Evolutionary conservation across 1,284 basidiomycete genomes (phyloP), one percentile per base, ranked within the genome.

Genomic region (Leccinum proximum): DNA sequence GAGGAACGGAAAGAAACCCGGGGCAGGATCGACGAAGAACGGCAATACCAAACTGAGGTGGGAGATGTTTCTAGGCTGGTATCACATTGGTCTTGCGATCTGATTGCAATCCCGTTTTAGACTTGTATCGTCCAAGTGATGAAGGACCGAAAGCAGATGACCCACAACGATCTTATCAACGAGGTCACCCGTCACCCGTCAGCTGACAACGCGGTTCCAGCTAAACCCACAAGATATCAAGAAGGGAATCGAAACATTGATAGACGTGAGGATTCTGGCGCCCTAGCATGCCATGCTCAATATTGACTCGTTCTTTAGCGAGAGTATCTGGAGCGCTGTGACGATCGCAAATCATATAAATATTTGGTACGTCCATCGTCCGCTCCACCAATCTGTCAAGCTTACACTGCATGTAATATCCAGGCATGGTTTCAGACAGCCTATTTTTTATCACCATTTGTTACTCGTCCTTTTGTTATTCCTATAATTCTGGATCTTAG

Each of bases 101-200:
- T 66, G 61, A 67, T 38, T 42, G 33, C 14, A 18, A 45, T 53
- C 14, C 53, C 56, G 33, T 58, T 16, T 14, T 69, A 97, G 94
- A 96, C 96, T 2, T 98, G 94, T 73, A 93, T 99, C 67, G 97
- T 99, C 30, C 89, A 97, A 50, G 90, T 98, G 48, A 99, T 99
- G 97, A 99, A 99, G 80, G 91, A 95, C 74, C 82, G 96, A 66
- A 98, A 98, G 76, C 85, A 86, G 64, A 89, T 98, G 86, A 79
- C 82, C 6, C 96, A 98, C 75, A 94, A 90, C 67, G 95, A 97
- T 66, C 84, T 99, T 16, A 84, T 98, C 64, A 91, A 91, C 70
- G 96, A 99, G 77, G 94, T 96, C 33, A 93, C 94, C 48, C 85
- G 87, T 16, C 97, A 98, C 22, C 22, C 22, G 22, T 26, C 22